A percentile compares a stretch with the other conserved stretches of the same genome.
These are phyloP conservation scores for Glomus cerebriforme DNA, from an alignment of 192 early-diverging fungal species.

Conservation along the genomic window DNA sequence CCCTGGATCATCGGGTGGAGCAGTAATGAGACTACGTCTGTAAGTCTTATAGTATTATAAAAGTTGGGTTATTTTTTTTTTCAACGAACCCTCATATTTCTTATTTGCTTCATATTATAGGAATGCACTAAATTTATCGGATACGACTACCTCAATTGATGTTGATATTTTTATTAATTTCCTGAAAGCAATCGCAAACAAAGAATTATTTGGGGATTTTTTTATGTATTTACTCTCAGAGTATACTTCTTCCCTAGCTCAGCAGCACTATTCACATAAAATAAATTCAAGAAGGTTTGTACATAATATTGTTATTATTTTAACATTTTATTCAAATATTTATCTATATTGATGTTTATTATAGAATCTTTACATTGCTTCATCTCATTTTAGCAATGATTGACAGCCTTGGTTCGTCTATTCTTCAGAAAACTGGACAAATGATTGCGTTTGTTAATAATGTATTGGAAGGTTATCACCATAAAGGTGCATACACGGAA, in stretches of 20 bases:
- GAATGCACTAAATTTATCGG: conserved; percentile 13
- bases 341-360: conserved; percentile 6
- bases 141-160: conserved; percentile 53
- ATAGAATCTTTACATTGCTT: conserved; percentile 59
- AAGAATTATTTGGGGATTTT: conserved; percentile 65
- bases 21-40: conserved; percentile 51
- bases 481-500: neutral
- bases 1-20: conserved; percentile 51
- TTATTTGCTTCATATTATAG: conserved; percentile 20
- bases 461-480: conserved; percentile 53
- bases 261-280: conserved; percentile 19
- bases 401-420: conserved; percentile 70
- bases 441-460: conserved; percentile 71
- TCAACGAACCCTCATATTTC: neutral
- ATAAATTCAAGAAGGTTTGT: conserved; percentile 53
- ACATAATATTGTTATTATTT: neutral
- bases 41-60: conserved; percentile 39
- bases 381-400: conserved; percentile 67
- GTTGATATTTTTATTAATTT: conserved; percentile 68
- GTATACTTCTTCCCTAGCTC: conserved; percentile 57
- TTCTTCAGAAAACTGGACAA: conserved; percentile 73
- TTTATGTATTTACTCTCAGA: conserved; percentile 78
- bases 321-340: neutral
- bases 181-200: conserved; percentile 49
- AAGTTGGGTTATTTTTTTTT: conserved; percentile 30